These are phyloP conservation scores for Aquanectria penicillioides DNA, from an alignment of 2,329 filamentous ascomycete species.

Conservation along the genomic window DNA sequence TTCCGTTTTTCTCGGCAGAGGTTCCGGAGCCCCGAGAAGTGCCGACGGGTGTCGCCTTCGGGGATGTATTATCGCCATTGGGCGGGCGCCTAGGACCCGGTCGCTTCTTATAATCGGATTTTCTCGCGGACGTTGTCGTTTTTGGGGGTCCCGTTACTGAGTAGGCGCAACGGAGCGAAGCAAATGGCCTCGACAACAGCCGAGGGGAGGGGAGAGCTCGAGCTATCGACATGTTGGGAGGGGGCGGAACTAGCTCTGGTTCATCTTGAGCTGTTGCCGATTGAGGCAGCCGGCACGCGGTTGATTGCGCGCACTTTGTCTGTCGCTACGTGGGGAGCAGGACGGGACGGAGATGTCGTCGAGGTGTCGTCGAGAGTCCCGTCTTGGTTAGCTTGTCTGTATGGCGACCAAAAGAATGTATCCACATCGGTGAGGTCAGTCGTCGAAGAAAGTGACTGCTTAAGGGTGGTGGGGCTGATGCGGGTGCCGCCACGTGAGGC, in stretches of 20 bases:
- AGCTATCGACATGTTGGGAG: constrained; percentile 39
- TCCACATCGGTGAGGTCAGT: constrained; percentile 1
- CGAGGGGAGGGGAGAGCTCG: constrained; percentile 26
- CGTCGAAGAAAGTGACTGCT: not conserved
- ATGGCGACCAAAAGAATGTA: constrained; percentile 2
- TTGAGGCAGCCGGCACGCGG: not conserved
- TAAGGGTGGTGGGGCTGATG: not conserved
- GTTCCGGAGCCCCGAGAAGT: too few species aligned
- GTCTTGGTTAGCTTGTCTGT: not conserved
- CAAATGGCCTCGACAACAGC: constrained; percentile 23
- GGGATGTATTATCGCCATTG: constrained; percentile 21
- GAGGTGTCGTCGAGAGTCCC: not conserved
- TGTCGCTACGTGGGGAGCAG: not conserved
- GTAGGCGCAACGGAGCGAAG: constrained; percentile 23
- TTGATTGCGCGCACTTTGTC: not conserved
- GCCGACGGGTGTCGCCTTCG: too few species aligned
- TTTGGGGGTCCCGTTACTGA: constrained; percentile 1
- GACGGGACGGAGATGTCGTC: not conserved
- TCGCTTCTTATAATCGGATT: constrained; percentile 30
- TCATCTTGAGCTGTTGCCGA: constrained; percentile 27
- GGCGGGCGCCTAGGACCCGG: not conserved
- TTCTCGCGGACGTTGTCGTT: constrained; percentile 17
- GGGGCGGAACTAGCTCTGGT: not conserved
- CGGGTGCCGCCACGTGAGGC: constrained; percentile 13
- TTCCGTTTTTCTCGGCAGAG: constrained; percentile 35